These are phyloP conservation scores for Corylus americana DNA, from an alignment of 306 rosid species.

Conservation along the genomic window DNA sequence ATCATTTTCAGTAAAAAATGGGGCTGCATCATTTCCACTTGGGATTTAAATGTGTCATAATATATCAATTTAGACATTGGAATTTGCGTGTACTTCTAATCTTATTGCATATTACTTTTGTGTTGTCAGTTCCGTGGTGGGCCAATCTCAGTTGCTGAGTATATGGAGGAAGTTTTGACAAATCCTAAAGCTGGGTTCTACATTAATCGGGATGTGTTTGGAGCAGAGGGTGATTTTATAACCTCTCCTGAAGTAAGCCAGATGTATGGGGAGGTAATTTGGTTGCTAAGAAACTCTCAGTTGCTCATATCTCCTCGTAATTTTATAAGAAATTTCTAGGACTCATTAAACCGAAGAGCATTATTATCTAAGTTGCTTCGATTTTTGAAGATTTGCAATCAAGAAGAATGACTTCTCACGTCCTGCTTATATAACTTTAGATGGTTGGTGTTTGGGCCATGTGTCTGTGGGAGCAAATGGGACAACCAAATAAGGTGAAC, in stretches of 20 bases:
- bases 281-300: neutral
- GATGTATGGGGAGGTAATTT: conserved; percentile 87
- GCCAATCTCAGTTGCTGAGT: conserved; percentile 92
- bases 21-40: neutral
- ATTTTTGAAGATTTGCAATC: conserved; percentile 12
- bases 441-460: conserved; percentile 96
- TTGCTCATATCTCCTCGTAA: neutral
- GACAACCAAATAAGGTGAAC: conserved; percentile 67
- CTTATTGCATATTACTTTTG: conserved; percentile 3
- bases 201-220: conserved; percentile 92
- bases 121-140: conserved; percentile 93
- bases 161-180: conserved; percentile 94
- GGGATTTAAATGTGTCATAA: neutral
- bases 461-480: conserved; percentile 99
- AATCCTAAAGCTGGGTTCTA: conserved; percentile 94
- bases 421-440: conserved; percentile 42
- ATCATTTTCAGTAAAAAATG: neutral
- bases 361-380: conserved; percentile 8
- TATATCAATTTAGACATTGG: neutral
- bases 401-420: conserved; percentile 18
- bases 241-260: conserved; percentile 99
- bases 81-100: neutral
- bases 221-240: conserved; percentile 88
- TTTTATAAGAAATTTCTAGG: neutral
- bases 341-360: neutral